These are phyloP conservation scores for Beauveria brongniartii DNA, from an alignment of 2,329 filamentous ascomycete genomes.

Conservation along the genomic window DNA sequence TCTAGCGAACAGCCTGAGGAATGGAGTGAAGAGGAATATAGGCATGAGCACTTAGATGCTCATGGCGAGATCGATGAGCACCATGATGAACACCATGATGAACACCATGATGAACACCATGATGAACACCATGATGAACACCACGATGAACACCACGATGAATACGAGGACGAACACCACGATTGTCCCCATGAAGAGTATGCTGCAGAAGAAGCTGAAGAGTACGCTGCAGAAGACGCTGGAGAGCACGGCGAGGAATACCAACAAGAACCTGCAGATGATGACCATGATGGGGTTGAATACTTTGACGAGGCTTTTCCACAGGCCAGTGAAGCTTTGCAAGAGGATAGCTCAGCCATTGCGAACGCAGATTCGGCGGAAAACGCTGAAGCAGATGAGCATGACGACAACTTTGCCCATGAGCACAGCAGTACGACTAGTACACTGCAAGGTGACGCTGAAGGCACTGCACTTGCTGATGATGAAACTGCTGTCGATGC, in stretches of 20 bases:
- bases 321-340: conserved; percentile 9
- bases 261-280: conserved; percentile 12
- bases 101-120: conserved; percentile 11
- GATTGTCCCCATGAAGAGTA: no score
- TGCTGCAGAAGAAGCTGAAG: background rate
- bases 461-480: conserved; percentile 18
- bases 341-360: background rate
- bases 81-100: conserved; percentile 12
- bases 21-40: conserved; percentile 18
- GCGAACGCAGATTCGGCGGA: conserved; percentile 14
- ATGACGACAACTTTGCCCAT: conserved; percentile 16
- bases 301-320: conserved; percentile 14
- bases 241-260: conserved; percentile 16
- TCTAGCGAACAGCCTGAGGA: conserved; percentile 13
- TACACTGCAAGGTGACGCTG: conserved; percentile 26
- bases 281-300: conserved; percentile 12
- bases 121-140: conserved; percentile 16
- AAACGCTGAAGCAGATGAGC: conserved; percentile 15
- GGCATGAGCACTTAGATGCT: background rate
- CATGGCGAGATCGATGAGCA: conserved; percentile 14
- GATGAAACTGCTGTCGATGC: conserved; percentile 16
- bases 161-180: background rate
- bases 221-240: conserved; percentile 14
- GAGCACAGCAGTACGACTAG: conserved; percentile 21
- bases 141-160: conserved; percentile 13